Evolutionary conservation across 2,329 filamentous ascomycete genomes (phyloP).

Genomic region (Fusarium sp.): DNA sequence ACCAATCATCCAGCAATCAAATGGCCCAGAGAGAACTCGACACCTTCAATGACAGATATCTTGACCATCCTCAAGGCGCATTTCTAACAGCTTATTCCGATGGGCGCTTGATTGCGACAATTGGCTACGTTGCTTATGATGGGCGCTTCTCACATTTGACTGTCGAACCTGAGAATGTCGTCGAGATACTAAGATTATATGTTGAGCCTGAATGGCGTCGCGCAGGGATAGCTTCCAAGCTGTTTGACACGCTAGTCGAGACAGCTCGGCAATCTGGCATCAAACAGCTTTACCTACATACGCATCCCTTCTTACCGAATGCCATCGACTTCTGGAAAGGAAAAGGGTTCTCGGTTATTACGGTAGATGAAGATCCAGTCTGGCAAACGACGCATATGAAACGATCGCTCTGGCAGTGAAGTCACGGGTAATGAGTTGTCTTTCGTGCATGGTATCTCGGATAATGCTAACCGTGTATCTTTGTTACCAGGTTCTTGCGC

Average conservation of each 20-base stretch:
- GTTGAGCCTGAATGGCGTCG: slow-evolving; percentile 41
- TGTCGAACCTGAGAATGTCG: slow-evolving; percentile 22
- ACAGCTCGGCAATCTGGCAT: slow-evolving; percentile 24
- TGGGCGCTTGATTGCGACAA: slow-evolving; percentile 35
- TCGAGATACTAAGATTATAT: slow-evolving; percentile 42
- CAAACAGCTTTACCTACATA: slow-evolving; percentile 39
- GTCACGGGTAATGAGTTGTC: background rate
- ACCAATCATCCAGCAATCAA: slow-evolving; percentile 20
- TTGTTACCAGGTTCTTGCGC: background rate
- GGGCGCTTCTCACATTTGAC: slow-evolving; percentile 36
- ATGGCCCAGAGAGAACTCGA: slow-evolving; percentile 27
- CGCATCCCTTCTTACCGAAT: slow-evolving; percentile 40
- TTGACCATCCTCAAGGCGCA: slow-evolving; percentile 30
- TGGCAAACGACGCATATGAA: slow-evolving; percentile 45
- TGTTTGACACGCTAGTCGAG: slow-evolving; percentile 28
- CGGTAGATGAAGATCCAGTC: slow-evolving; percentile 36
- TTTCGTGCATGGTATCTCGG: background rate
- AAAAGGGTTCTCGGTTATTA: slow-evolving; percentile 32
- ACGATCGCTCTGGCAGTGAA: background rate
- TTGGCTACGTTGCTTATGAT: slow-evolving; percentile 40
- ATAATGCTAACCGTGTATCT: background rate
- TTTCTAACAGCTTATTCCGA: slow-evolving; percentile 32
- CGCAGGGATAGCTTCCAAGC: slow-evolving; percentile 37
- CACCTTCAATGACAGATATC: slow-evolving; percentile 34
- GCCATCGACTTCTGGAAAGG: slow-evolving; percentile 40